Evolutionary conservation across 2,329 filamentous ascomycete species (phyloP).

Genomic region (Botryosphaeria dothidea): DNA sequence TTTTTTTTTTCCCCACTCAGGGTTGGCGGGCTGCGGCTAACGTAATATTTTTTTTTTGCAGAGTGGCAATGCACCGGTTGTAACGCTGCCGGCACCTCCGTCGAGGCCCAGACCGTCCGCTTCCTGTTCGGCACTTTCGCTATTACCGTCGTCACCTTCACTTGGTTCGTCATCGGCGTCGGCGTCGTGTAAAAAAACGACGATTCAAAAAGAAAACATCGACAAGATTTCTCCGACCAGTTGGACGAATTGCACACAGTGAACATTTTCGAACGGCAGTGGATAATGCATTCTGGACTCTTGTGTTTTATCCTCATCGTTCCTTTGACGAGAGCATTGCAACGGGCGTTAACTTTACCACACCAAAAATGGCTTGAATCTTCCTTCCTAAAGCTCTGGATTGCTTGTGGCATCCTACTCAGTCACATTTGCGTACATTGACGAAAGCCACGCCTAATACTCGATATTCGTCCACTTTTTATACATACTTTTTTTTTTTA

Average conservation of each 20-base stretch:
- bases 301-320: not conserved
- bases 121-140: slow-evolving; percentile 57
- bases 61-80: slow-evolving; percentile 61
- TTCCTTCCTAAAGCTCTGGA: not conserved
- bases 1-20: slow-evolving; percentile 17
- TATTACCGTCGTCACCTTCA: slow-evolving; percentile 60
- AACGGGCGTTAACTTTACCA: slow-evolving; percentile 8
- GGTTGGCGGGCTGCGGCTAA: slow-evolving; percentile 8
- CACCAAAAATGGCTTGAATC: not conserved
- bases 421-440: not conserved
- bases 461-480: not conserved
- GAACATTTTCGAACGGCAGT: not conserved
- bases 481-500: not conserved
- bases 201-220: not conserved
- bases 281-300: not conserved
- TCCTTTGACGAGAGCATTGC: slow-evolving; percentile 14
- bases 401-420: too few relatives aligned
- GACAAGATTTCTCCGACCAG: not conserved
- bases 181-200: slow-evolving; percentile 38
- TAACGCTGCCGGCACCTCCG: slow-evolving; percentile 52
- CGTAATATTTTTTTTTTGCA: slow-evolving; percentile 26
- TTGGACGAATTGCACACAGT: not conserved
- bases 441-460: slow-evolving; percentile 6
- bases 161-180: slow-evolving; percentile 50
- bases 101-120: slow-evolving; percentile 57